Conservation (phyloP, 768 basidiomycete genomes). For the Rhizopogon salebrosus region DNA sequence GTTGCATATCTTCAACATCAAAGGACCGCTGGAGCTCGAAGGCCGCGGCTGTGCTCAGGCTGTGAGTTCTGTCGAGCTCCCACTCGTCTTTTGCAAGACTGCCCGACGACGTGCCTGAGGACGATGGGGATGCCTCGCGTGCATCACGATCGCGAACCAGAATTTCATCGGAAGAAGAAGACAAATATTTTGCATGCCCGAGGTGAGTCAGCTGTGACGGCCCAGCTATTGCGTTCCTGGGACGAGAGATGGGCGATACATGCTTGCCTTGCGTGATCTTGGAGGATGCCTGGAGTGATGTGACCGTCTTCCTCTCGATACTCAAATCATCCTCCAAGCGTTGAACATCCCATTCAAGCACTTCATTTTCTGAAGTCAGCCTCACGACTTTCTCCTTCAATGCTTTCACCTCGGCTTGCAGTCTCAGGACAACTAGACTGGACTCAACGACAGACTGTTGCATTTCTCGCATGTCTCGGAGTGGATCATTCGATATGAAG, state of each 20-base stretch:
- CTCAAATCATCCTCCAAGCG: constrained; percentile 11
- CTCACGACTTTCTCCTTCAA: constrained; percentile 27
- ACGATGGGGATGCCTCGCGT: background rate
- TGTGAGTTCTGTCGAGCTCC: constrained; percentile 1
- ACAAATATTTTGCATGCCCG: constrained; percentile 17
- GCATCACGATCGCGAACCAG: constrained; percentile 11
- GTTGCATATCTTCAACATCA: constrained; percentile 35
- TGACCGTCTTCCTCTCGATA: constrained; percentile 6
- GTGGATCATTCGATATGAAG: constrained; percentile 32
- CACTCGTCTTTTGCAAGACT: background rate
- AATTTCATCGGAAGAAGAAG: constrained; percentile 14
- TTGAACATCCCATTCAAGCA: constrained; percentile 22
- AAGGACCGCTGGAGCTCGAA: constrained; percentile 30
- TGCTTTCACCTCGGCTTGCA: constrained; percentile 36
- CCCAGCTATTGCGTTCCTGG: constrained; percentile 20
- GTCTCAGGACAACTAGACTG: constrained; percentile 41
- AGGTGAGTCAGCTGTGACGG: background rate
- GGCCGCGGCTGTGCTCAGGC: constrained; percentile 18
- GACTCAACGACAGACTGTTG: constrained; percentile 41
- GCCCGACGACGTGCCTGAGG: background rate
- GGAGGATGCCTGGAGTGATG: background rate
- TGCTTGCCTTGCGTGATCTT: background rate
- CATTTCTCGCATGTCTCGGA: constrained; percentile 14
- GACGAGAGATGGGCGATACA: background rate
- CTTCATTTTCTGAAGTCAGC: constrained; percentile 18